Evolutionary conservation across 148 eudicot species (phyloP).

Genomic region (Camellia sinensis): DNA sequence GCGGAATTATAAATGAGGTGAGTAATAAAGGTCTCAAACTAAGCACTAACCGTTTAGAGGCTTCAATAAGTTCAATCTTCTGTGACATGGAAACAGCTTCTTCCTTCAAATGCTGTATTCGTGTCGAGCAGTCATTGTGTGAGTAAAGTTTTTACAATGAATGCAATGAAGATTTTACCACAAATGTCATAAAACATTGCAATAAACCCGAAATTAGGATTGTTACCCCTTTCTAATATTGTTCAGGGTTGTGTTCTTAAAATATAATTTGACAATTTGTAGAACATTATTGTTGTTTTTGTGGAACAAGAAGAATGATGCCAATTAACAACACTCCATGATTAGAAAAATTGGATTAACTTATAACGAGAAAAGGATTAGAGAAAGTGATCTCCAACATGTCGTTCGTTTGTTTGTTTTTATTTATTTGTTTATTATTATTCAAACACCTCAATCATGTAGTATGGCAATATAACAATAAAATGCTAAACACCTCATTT

Average conservation of each 20-base stretch:
- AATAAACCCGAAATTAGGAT: too few relatives aligned
- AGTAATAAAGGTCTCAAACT: background rate
- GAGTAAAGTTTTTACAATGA: background rate
- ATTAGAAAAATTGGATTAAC: too few relatives aligned
- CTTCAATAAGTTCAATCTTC: constrained; percentile 46
- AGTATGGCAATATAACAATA: too few relatives aligned
- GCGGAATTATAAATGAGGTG: background rate
- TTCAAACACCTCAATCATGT: too few relatives aligned
- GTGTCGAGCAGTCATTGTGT: background rate
- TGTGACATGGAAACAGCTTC: constrained; percentile 39
- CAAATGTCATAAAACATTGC: too few relatives aligned
- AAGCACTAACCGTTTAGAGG: constrained; percentile 40
- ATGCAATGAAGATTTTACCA: too few relatives aligned
- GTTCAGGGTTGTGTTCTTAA: background rate
- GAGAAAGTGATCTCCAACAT: background rate
- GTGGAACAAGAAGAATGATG: background rate
- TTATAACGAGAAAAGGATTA: too few relatives aligned
- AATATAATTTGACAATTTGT: too few relatives aligned
- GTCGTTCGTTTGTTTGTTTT: too few relatives aligned
- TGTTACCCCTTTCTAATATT: background rate
- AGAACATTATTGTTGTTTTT: background rate
- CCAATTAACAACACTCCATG: background rate
- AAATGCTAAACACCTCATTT: too few relatives aligned
- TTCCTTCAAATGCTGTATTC: constrained; percentile 33
- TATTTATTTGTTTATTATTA: too few relatives aligned